Evolutionary conservation across 2,329 filamentous ascomycete genomes (phyloP), one percentile per base, ranked within the genome.

Genomic region (Pestalotiopsis sp.): DNA sequence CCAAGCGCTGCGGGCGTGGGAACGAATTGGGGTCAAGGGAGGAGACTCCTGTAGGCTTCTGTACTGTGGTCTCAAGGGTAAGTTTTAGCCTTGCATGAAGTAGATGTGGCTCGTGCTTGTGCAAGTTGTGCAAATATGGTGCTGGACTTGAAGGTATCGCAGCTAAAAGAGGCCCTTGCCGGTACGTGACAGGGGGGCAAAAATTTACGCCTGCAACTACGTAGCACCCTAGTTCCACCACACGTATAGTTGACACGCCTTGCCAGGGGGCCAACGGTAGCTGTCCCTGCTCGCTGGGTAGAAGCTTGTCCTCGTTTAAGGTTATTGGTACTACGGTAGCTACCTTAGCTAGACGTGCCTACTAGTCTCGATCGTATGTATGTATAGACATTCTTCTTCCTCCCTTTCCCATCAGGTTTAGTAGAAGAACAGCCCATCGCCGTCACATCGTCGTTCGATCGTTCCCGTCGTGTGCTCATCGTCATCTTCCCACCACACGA

Each of bases 301-400:
- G 38, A 52, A 66, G 64, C 64, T 66, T 66, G 64, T 66, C 31
- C 31, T 14, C n/a, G 52, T 66, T 52, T 59, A 45, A 66, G 52
- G 64, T 66, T 66, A 56, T 66, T 66, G 49, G 49, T 66, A 25
- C 36, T 25, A n/a, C 12, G 38, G 39, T n/a, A 52, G 62, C 17
- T 52, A 20, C 12, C 38, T 12, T 25, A 41, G 23, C 23, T 59
- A 27, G 23, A 5, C 57, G 7, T 27, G 17, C 20, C 57, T 7
- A 36, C 57, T 7, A 36, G 41, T 52, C 45, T n/a, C 45, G n/a
- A 52, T 13, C 45, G n/a, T n/a, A 52, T 52, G 45, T 52, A 52
- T 52, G 45, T 52, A 52, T 52, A 52, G 45, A 52, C 45, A 52
- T 52, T n/a, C 45, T 13, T 52, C 45, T 20, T 52, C n/a, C 17